Conservation (phyloP, 192 early-diverging fungal genomes). For the Spinellus fusiger region DNA sequence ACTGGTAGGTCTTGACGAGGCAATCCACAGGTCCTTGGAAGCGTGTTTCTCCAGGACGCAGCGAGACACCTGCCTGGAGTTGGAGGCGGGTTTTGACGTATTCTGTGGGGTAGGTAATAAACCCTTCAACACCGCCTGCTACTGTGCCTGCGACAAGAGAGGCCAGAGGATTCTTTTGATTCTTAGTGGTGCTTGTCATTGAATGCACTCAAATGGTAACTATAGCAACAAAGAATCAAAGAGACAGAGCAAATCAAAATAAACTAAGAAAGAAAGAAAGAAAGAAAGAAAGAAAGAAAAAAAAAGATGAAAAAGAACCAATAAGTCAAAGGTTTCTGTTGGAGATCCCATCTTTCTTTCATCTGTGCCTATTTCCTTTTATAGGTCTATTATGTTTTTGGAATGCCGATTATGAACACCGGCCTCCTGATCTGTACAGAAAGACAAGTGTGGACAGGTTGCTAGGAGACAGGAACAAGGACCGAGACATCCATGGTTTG, state of each 20-base stretch:
- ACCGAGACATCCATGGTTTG: no score
- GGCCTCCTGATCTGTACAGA: no score
- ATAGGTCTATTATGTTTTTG: not conserved
- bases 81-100: conserved; percentile 96
- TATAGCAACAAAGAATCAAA: no score
- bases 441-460: no score
- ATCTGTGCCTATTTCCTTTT: not conserved
- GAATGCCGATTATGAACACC: no score
- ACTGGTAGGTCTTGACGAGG: conserved; percentile 59
- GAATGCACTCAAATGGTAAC: no score
- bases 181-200: conserved; percentile 12
- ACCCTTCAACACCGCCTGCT: conserved; percentile 88
- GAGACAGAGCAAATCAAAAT: not conserved
- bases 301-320: not conserved
- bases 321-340: not conserved
- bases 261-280: not conserved
- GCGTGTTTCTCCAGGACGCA: conserved; percentile 29
- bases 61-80: conserved; percentile 58
- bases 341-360: not conserved
- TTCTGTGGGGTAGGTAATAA: conserved; percentile 92
- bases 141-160: conserved; percentile 80
- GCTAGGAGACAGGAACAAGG: no score
- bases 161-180: conserved; percentile 41
- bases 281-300: conserved; percentile 2
- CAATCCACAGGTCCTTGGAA: conserved; percentile 84